phyloP scores from a whole-genome alignment of 2,329 filamentous ascomycete species.

The Alternaria ventricosa region DNA sequence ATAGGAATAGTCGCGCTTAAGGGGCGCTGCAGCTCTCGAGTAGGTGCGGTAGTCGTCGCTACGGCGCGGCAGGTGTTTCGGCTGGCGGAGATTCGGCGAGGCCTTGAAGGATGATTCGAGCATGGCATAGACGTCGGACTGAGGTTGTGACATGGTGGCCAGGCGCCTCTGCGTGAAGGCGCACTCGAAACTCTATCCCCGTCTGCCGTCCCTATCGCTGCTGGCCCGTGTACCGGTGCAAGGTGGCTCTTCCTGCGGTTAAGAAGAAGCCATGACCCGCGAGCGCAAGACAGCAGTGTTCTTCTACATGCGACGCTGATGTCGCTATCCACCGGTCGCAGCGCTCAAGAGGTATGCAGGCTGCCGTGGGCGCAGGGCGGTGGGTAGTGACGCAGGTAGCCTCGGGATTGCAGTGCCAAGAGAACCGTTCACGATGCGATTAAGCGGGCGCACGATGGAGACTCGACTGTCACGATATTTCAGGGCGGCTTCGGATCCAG shows the following conservation, averaged over 20 bases:
- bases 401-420: constrained; percentile 27
- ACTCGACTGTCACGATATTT: constrained; percentile 4
- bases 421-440: constrained; percentile 17
- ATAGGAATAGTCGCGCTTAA: constrained; percentile 21
- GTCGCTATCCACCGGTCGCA: constrained; percentile 12
- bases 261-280: constrained; percentile 32
- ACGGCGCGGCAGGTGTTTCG: constrained; percentile 36
- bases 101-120: constrained; percentile 43
- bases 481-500: background rate
- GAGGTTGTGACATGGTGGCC: constrained; percentile 32
- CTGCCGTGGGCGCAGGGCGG: constrained; percentile 14
- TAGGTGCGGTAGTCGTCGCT: constrained; percentile 34
- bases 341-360: constrained; percentile 12
- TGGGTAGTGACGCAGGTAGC: constrained; percentile 36
- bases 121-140: constrained; percentile 34
- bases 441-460: constrained; percentile 1
- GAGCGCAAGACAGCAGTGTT: constrained; percentile 9
- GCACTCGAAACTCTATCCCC: background rate
- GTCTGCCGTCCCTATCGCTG: constrained; percentile 3
- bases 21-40: constrained; percentile 30
- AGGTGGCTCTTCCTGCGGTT: constrained; percentile 8
- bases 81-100: constrained; percentile 33
- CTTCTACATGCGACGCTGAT: constrained; percentile 26
- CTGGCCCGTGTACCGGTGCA: constrained; percentile 8
- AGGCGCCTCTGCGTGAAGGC: background rate